Evolutionary conservation across 257 asterid genomes (phyloP), one percentile per base, ranked within the genome.

Genomic region (Scutellaria barbata): DNA sequence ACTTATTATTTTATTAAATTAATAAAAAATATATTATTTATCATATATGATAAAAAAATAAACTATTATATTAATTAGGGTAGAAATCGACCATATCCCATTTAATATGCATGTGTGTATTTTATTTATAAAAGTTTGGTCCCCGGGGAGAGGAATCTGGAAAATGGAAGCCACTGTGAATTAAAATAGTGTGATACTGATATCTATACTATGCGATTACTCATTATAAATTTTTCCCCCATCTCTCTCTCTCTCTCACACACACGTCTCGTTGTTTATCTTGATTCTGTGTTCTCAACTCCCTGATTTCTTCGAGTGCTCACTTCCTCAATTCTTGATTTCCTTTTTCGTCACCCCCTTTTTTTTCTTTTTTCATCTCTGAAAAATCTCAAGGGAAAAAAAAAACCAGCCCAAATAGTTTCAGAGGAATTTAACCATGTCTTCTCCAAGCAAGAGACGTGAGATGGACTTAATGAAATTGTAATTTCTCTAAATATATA

Each of bases 381-480:
- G 8, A 50, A 58, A 59, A 67, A n/a, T n/a, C n/a, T 8, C 20
- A 33, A 69, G 5, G 7, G 42, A 41, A 8, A 17, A 30, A 25
- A 33, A 14, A 2, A 10, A 60, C 51, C 50, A 56, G 30, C 59
- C 39, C 12, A 8, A 17, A 39, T 41, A 63, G 11, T 1, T 68
- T 18, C 66, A 58, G 67, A 71, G 50, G 37, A 64, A 58, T 48
- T 53, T 52, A 68, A 81, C 66, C 76, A 94, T 94, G 99, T 89
- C 98, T 84, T 94, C 98, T 43, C 99, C 99, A 42, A 94, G 93
- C 96, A 94, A 94, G 86, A 85, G 98, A 83, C 86, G 99, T 60
- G 99, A 91, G 87, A 94, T 89, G 96, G 99, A 94, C 87, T 78
- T 94, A 53, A 94, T 94, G 99, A 94, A 91, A 76, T 80, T 94